Conservation (phyloP, 2,329 filamentous ascomycete species). For the Orbilia brochopaga region DNA sequence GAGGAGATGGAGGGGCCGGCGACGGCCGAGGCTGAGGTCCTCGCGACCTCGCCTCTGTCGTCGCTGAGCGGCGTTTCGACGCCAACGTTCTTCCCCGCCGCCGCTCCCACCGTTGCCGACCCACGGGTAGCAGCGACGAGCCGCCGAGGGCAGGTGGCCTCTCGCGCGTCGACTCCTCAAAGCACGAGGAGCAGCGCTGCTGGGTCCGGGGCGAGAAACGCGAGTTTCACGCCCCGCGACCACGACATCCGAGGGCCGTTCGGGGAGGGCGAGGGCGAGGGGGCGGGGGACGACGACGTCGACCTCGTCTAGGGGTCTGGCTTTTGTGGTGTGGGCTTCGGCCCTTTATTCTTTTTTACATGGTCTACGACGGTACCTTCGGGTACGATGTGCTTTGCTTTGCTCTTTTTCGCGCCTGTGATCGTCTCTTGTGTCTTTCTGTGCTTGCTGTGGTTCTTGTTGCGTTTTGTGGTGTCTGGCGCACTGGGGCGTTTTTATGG, state of each 20-base stretch:
- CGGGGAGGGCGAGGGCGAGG: constrained; percentile 21
- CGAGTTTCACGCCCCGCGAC: constrained; percentile 17
- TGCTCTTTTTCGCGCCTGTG: no score
- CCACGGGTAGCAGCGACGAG: not conserved
- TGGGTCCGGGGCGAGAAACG: not conserved
- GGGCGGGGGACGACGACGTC: constrained; percentile 20
- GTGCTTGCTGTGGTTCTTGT: no score
- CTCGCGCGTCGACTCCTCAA: not conserved
- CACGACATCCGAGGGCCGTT: constrained; percentile 13
- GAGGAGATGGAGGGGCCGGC: constrained; percentile 4
- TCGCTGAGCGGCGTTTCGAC: not conserved
- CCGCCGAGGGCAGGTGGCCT: not conserved
- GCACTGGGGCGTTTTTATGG: no score
- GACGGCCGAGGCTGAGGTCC: not conserved
- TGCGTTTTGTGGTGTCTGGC: no score
- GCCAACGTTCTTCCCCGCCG: not conserved
- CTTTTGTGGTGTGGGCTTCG: not conserved
- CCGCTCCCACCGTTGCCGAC: not conserved
- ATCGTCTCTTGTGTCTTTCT: no score
- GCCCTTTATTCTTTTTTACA: constrained; percentile 2
- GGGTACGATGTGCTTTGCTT: no score
- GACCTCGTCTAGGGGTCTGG: constrained; percentile 19
- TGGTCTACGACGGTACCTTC: not conserved
- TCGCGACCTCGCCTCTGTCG: not conserved
- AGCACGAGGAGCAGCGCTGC: constrained; percentile 8